A percentile compares a stretch with the other conserved stretches of the same genome.
These are phyloP conservation scores for Trametes cubensis DNA, from an alignment of 768 basidiomycete genomes.

Conservation along the genomic window DNA sequence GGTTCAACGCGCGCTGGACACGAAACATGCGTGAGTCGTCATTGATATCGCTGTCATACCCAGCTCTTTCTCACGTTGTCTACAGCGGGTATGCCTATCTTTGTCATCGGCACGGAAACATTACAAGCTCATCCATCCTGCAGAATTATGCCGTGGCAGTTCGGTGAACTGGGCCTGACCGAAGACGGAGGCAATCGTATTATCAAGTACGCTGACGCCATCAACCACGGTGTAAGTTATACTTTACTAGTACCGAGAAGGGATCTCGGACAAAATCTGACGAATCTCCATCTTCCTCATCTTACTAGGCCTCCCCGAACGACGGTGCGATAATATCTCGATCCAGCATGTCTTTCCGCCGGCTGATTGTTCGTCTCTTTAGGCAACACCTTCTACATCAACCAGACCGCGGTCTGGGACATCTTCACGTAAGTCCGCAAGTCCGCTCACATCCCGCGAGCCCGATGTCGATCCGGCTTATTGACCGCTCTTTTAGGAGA, in stretches of 20 bases:
- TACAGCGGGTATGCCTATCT: slow-evolving; percentile 25
- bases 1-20: slow-evolving; percentile 51
- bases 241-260: not conserved
- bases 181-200: slow-evolving; percentile 55
- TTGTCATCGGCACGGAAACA: not conserved
- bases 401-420: slow-evolving; percentile 54
- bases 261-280: slow-evolving; percentile 14
- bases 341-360: slow-evolving; percentile 1
- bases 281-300: not conserved
- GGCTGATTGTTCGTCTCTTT: slow-evolving; percentile 18
- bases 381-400: slow-evolving; percentile 55
- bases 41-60: not conserved
- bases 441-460: not conserved
- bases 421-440: slow-evolving; percentile 48
- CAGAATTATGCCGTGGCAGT: slow-evolving; percentile 65
- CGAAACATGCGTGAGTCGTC: slow-evolving; percentile 49
- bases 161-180: slow-evolving; percentile 50
- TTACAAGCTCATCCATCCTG: not conserved
- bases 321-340: slow-evolving; percentile 43
- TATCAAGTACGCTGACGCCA: slow-evolving; percentile 57
- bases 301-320: slow-evolving; percentile 51
- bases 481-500: slow-evolving; percentile 20
- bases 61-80: not conserved
- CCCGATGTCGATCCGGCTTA: not conserved
- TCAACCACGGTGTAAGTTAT: slow-evolving; percentile 46